Conservation (phyloP, 2,329 filamentous ascomycete species). For the Beauveria australis region DNA sequence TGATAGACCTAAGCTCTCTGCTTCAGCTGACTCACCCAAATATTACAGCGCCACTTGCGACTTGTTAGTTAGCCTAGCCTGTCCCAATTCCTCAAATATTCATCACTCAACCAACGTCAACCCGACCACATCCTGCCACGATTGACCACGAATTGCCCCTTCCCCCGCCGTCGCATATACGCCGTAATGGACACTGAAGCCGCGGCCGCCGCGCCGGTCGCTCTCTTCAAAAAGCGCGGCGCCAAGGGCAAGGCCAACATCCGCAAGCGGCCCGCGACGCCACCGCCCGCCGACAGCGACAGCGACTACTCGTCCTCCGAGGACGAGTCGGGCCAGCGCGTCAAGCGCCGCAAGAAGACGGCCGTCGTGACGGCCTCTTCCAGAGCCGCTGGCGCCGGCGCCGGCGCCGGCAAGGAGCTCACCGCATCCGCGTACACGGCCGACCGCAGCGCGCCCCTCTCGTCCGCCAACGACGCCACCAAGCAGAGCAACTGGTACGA, state of each 20-base stretch:
- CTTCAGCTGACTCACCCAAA: too few species aligned
- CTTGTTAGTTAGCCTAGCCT: background rate
- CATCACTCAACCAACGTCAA: background rate
- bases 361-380: conserved; percentile 59
- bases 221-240: conserved; percentile 79
- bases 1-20: too few species aligned
- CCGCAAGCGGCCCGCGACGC: conserved; percentile 73
- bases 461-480: conserved; percentile 75
- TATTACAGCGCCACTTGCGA: too few species aligned
- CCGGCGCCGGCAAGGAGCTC: conserved; percentile 24
- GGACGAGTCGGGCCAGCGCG: conserved; percentile 64
- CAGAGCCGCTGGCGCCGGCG: conserved; percentile 28
- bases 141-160: background rate
- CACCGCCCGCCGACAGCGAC: conserved; percentile 60
- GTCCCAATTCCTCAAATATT: background rate
- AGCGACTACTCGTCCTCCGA: conserved; percentile 64
- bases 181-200: conserved; percentile 11
- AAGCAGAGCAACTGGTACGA: conserved; percentile 88
- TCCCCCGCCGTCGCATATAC: conserved; percentile 2
- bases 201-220: conserved; percentile 39
- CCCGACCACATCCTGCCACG: background rate
- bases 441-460: conserved; percentile 54
- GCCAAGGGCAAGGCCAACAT: conserved; percentile 68
- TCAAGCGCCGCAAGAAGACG: conserved; percentile 70
- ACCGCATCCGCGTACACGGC: conserved; percentile 49